phyloP scores from a whole-genome alignment of 192 early-diverging fungal genomes.

The Podila verticillata region DNA sequence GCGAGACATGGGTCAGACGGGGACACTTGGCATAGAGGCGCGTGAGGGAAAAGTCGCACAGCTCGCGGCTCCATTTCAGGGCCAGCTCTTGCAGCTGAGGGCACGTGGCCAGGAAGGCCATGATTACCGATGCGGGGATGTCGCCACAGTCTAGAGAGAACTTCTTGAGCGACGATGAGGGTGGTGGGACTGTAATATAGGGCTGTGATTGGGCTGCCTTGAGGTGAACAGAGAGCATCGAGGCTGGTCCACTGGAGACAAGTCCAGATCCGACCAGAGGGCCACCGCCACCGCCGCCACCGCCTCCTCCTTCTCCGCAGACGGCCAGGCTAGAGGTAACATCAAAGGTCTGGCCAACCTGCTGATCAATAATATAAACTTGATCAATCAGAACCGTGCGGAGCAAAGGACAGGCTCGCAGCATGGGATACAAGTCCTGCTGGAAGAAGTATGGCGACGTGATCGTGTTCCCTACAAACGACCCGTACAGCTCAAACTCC shows the following conservation, averaged over 20 bases:
- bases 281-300: background rate
- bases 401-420: constrained; percentile 22
- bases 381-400: constrained; percentile 23
- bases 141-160: constrained; percentile 39
- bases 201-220: background rate
- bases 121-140: constrained; percentile 39
- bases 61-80: constrained; percentile 34
- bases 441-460: constrained; percentile 48
- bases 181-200: background rate
- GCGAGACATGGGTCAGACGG: constrained; percentile 20
- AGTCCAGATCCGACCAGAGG: background rate
- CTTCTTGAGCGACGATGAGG: constrained; percentile 21
- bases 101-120: constrained; percentile 22
- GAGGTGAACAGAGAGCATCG: constrained; percentile 34
- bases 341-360: constrained; percentile 13
- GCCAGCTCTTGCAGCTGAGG: constrained; percentile 22
- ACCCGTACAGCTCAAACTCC: constrained; percentile 46
- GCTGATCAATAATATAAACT: constrained; percentile 42
- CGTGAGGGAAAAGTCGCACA: constrained; percentile 17
- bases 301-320: background rate
- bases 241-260: background rate
- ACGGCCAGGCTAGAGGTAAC: background rate
- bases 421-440: constrained; percentile 33
- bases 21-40: constrained; percentile 18
- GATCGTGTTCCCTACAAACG: constrained; percentile 50